A percentile compares a stretch with the other conserved stretches of the same genome.
Evolutionary conservation across 345 rosid species (phyloP).

Genomic region (Litchi chinensis): DNA sequence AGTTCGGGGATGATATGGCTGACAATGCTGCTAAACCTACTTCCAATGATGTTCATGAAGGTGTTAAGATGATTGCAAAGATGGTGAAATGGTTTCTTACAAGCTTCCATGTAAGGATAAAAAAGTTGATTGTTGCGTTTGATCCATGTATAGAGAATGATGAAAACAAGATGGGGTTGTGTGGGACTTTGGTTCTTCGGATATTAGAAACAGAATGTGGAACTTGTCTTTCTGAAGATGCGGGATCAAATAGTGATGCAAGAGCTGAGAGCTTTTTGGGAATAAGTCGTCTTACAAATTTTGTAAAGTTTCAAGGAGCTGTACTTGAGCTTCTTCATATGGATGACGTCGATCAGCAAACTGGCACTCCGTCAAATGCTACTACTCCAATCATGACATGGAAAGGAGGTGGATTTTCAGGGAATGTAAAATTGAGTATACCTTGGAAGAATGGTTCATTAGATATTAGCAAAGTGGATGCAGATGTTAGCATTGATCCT

Average conservation of each 20-base stretch:
- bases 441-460: constrained; percentile 95
- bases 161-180: constrained; percentile 32
- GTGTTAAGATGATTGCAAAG: constrained; percentile 94
- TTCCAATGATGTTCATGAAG: constrained; percentile 80
- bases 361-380: constrained; percentile 32
- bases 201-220: constrained; percentile 73
- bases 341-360: constrained; percentile 44
- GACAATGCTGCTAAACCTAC: constrained; percentile 42
- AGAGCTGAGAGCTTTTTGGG: constrained; percentile 64
- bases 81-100: constrained; percentile 89
- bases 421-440: constrained; percentile 77
- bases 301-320: constrained; percentile 80
- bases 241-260: constrained; percentile 29
- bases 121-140: constrained; percentile 74
- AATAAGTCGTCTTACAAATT: constrained; percentile 65
- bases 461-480: constrained; percentile 87
- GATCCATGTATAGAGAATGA: constrained; percentile 54
- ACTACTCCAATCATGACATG: constrained; percentile 62
- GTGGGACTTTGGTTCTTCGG: constrained; percentile 64
- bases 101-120: constrained; percentile 75
- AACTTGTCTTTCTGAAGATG: constrained; percentile 66
- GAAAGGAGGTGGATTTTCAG: constrained; percentile 75
- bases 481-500: constrained; percentile 74
- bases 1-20: constrained; percentile 38
- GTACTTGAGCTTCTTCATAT: constrained; percentile 68